A percentile compares a stretch with the other conserved stretches of the same genome.
Evolutionary conservation across 2,329 filamentous ascomycete species (phyloP).

Genomic region (Pseudonectria foliicola): DNA sequence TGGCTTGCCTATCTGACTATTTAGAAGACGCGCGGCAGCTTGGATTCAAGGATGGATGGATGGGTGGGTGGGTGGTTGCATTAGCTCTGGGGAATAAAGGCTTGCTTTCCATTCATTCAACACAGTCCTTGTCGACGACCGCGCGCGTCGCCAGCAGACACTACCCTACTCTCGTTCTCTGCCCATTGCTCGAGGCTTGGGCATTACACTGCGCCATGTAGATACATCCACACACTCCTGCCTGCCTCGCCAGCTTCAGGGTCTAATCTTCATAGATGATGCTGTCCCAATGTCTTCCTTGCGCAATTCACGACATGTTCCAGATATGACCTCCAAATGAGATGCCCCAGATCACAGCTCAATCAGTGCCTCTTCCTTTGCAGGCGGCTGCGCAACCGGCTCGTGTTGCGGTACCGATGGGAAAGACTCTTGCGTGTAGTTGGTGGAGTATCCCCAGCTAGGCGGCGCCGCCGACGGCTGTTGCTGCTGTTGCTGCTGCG

Average conservation of each 20-base stretch:
- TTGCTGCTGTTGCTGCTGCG: conserved; percentile 17
- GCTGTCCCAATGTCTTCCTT: background rate
- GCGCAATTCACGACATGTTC: background rate
- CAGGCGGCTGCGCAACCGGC: conserved; percentile 34
- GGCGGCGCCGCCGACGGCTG: conserved; percentile 29
- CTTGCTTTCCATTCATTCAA: no score
- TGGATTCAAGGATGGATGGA: no score
- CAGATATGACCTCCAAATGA: background rate
- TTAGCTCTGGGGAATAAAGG: no score
- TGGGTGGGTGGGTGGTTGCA: no score
- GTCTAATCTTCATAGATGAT: no score
- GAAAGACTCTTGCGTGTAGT: conserved; percentile 55
- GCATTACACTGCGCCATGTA: no score
- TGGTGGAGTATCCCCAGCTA: conserved; percentile 37
- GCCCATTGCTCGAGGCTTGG: no score
- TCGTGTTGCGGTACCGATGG: conserved; percentile 50
- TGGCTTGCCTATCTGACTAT: no score
- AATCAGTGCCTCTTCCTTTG: conserved; percentile 71
- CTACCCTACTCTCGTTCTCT: no score
- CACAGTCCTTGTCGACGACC: no score
- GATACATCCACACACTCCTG: background rate
- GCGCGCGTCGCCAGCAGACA: no score
- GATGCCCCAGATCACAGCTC: conserved; percentile 48
- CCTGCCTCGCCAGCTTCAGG: background rate
- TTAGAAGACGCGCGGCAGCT: no score